Percentiles rank a stretch among this genome's conserved stretches.
Evolutionary conservation across 2,329 filamentous ascomycete species (phyloP).

Genomic region (Microcyclospora tardicrescens): DNA sequence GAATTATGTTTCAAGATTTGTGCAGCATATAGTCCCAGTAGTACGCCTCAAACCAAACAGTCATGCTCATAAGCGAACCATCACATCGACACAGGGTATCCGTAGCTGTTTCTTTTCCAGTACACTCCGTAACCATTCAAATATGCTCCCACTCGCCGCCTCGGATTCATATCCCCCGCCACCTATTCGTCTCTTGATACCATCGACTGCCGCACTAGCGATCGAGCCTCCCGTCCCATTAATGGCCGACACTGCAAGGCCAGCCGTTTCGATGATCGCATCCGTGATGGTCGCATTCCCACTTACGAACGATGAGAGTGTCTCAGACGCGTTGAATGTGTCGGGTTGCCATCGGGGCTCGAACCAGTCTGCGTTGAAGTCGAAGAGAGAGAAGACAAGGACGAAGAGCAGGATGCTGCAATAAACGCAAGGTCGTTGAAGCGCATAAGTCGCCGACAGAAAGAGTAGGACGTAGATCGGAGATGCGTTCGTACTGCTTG

Average conservation of each 20-base stretch:
- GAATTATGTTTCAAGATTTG: background rate
- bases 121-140: slow-evolving; percentile 76
- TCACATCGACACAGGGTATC: slow-evolving; percentile 80
- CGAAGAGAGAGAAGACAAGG: slow-evolving; percentile 91
- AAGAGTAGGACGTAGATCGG: slow-evolving; percentile 39
- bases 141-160: slow-evolving; percentile 46
- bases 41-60: background rate
- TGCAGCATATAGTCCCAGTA: background rate
- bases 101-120: slow-evolving; percentile 78
- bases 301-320: slow-evolving; percentile 20
- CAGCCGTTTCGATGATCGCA: slow-evolving; percentile 55
- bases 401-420: slow-evolving; percentile 92
- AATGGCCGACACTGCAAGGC: slow-evolving; percentile 33
- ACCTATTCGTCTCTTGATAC: slow-evolving; percentile 33
- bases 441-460: slow-evolving; percentile 82
- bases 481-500: slow-evolving; percentile 31
- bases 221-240: slow-evolving; percentile 59
- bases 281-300: slow-evolving; percentile 21
- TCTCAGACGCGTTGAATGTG: slow-evolving; percentile 21
- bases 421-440: slow-evolving; percentile 94
- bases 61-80: slow-evolving; percentile 38
- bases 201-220: slow-evolving; percentile 53
- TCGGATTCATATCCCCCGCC: slow-evolving; percentile 32
- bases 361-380: slow-evolving; percentile 88
- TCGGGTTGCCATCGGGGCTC: slow-evolving; percentile 46